A percentile compares a stretch with the other conserved stretches of the same genome.
These are phyloP conservation scores for Globisporangium megalacanthum DNA, from an alignment of 352 stramenopile species.

Conservation along the genomic window DNA sequence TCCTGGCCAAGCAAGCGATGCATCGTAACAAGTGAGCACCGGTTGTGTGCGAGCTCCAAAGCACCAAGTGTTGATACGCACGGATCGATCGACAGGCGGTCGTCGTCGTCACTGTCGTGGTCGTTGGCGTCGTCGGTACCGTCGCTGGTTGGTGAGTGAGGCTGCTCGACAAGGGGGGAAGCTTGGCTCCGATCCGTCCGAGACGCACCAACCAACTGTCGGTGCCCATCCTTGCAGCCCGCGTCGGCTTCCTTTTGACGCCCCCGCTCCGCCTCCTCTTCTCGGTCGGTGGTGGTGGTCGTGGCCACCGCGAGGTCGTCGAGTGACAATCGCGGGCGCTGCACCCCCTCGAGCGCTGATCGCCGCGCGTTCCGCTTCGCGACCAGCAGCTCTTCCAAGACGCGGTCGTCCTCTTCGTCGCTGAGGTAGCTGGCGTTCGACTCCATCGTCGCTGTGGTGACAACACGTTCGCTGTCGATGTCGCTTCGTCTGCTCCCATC, in stretches of 20 bases:
- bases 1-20: constrained; percentile 18
- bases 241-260: neutral
- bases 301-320: neutral
- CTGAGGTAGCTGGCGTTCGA: neutral
- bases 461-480: neutral
- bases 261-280: neutral
- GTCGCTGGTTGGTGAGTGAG: neutral
- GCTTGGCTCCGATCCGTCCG: neutral
- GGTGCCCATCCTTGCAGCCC: neutral
- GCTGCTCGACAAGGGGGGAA: neutral
- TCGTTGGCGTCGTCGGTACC: neutral
- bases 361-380: constrained; percentile 11
- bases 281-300: neutral
- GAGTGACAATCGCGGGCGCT: neutral
- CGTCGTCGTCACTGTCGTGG: constrained; percentile 3
- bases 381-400: constrained; percentile 6
- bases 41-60: neutral
- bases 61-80: constrained; percentile 16
- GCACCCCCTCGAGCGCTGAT: neutral
- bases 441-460: neutral
- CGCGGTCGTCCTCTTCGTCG: constrained; percentile 8
- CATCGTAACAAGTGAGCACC: constrained; percentile 2
- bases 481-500: neutral
- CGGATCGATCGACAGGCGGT: constrained; percentile 60
- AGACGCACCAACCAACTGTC: neutral